A percentile compares a stretch with the other conserved stretches of the same genome.
These are phyloP conservation scores for Apiotrichum siamense DNA, from an alignment of 1,284 basidiomycete genomes.

Conservation along the genomic window DNA sequence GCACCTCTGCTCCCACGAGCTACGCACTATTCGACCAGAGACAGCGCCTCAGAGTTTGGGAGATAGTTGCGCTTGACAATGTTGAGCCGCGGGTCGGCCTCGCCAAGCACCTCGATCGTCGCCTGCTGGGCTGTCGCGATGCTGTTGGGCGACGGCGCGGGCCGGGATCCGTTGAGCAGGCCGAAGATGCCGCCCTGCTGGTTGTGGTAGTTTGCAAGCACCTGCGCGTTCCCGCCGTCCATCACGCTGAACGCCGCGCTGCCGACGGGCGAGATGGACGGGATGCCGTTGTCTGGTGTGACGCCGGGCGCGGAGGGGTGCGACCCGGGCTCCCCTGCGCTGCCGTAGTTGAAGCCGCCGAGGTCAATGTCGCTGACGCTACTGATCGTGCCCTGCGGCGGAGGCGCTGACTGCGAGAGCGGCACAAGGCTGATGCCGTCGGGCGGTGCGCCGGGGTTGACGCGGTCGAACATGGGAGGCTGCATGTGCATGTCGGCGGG, in stretches of 20 bases:
- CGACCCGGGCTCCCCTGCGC: background rate
- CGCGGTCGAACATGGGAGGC: background rate
- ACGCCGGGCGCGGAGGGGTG: background rate
- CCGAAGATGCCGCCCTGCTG: conserved; percentile 12
- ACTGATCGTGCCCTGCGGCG: background rate
- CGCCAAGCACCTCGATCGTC: conserved; percentile 22
- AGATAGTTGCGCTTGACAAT: conserved; percentile 36
- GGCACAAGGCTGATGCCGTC: background rate
- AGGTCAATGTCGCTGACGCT: conserved; percentile 4
- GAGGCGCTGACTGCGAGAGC: background rate
- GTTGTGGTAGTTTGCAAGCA: background rate
- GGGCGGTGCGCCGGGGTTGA: background rate
- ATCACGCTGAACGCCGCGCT: background rate
- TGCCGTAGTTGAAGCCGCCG: background rate
- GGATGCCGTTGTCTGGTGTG: conserved; percentile 1
- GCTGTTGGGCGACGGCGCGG: conserved; percentile 3
- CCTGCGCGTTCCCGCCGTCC: background rate
- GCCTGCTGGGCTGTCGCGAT: background rate
- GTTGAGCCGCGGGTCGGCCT: conserved; percentile 31
- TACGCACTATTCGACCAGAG: conserved; percentile 36
- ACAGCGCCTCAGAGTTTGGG: conserved; percentile 21
- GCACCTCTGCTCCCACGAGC: background rate
- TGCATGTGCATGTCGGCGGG: conserved; percentile 12
- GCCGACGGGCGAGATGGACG: conserved; percentile 13
- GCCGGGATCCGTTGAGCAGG: conserved; percentile 9